Conservation (phyloP, 495 filamentous ascomycete genomes). For the Daldinia vernicosa region DNA sequence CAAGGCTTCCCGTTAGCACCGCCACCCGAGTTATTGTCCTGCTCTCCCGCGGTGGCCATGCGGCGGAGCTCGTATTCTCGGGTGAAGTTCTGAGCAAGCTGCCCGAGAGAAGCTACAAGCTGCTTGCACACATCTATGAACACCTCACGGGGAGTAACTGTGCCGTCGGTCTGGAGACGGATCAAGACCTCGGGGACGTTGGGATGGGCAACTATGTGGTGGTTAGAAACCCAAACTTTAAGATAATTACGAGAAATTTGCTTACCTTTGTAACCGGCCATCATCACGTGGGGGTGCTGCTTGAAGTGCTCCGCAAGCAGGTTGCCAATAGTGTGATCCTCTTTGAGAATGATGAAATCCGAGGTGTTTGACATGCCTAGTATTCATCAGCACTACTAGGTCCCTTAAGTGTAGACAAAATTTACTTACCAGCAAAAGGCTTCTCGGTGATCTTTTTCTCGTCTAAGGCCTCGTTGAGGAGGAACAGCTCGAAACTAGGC, state of each 20-base stretch:
- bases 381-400: slow-evolving; percentile 24
- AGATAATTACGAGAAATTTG: neutral
- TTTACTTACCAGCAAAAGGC: slow-evolving; percentile 79
- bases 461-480: slow-evolving; percentile 72
- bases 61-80: slow-evolving; percentile 95
- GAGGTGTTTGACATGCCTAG: slow-evolving; percentile 83
- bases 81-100: slow-evolving; percentile 85
- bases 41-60: slow-evolving; percentile 73
- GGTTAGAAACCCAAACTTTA: slow-evolving; percentile 6
- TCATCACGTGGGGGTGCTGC: slow-evolving; percentile 78
- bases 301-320: slow-evolving; percentile 83
- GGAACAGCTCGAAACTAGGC: slow-evolving; percentile 86
- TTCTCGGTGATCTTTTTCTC: slow-evolving; percentile 93
- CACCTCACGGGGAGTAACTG: slow-evolving; percentile 84
- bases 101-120: slow-evolving; percentile 77
- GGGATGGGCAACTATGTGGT: slow-evolving; percentile 74
- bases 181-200: slow-evolving; percentile 85
- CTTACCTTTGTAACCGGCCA: slow-evolving; percentile 87
- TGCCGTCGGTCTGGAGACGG: slow-evolving; percentile 91
- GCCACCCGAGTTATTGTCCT: slow-evolving; percentile 41
- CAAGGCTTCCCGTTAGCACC: slow-evolving; percentile 26
- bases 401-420: neutral
- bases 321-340: slow-evolving; percentile 96
- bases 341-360: slow-evolving; percentile 93
- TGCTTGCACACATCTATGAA: slow-evolving; percentile 80